Percentiles rank a stretch among this genome's conserved stretches.
Conservation (phyloP, 208 protist species). For the Leishmania tarentolae region DNA sequence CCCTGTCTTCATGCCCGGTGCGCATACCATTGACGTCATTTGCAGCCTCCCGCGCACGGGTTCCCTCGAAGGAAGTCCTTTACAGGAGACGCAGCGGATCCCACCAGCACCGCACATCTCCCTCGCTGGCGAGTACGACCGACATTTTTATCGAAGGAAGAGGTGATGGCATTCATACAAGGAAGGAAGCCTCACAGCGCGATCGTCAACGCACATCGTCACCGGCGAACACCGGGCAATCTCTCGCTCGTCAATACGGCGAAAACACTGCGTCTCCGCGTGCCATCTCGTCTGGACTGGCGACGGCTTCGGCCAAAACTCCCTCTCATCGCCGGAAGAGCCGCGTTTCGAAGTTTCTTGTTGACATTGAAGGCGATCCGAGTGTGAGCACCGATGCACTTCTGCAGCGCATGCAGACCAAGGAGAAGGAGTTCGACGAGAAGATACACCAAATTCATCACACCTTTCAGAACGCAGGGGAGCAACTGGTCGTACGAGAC, state of each 20-base stretch:
- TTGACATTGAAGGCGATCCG: conserved; percentile 8
- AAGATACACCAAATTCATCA: conserved; percentile 78
- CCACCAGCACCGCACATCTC: conserved; percentile 1
- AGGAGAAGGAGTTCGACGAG: conserved; percentile 75
- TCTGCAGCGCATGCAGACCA: conserved; percentile 50
- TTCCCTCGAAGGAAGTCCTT: conserved; percentile 28
- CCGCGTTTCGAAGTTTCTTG: conserved; percentile 1
- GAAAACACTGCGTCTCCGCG: background rate
- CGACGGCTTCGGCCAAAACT: background rate
- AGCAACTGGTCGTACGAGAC: conserved; percentile 66
- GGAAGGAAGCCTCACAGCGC: background rate
- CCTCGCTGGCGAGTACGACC: background rate
- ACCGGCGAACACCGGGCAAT: background rate
- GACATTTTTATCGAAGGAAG: background rate
- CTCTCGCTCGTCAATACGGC: conserved; percentile 21
- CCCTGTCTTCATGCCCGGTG: background rate
- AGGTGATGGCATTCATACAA: too few species aligned
- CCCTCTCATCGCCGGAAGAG: background rate
- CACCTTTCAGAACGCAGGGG: conserved; percentile 69
- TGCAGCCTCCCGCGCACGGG: conserved; percentile 10
- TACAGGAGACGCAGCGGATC: conserved; percentile 11
- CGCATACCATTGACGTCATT: background rate
- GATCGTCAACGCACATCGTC: background rate
- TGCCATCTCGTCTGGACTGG: background rate
- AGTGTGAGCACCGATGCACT: conserved; percentile 41